Evolutionary conservation across 2,329 filamentous ascomycete genomes (phyloP), one percentile per base, ranked within the genome.

Genomic region (Curvularia sp.): DNA sequence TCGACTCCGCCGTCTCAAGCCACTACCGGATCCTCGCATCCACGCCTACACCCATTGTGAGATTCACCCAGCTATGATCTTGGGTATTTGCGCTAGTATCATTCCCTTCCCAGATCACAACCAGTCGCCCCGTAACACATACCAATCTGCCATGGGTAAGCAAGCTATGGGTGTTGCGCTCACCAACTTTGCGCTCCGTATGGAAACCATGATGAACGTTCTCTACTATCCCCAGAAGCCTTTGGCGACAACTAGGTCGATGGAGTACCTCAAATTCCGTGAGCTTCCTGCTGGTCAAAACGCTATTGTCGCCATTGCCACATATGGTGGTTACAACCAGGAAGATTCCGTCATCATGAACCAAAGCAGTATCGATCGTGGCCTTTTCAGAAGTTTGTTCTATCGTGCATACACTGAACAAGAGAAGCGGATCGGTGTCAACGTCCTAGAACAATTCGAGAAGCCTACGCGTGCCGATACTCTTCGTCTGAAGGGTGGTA

Each of bases 281-380:
- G 95, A 99, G 78, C 83, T 99, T 58, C 95, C 95, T 18, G 95
- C 95, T 15, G 95, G 95, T 2, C 95, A 99, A 77, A 99, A 99
- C 73, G 95, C 95, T 20, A 99, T 99, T 70, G 95, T 99, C 12
- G 96, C 95, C 41, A 99, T 99, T 79, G 89, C 93, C 59, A 96
- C 91, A 77, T 99, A 99, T 80, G 97, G 93, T 54, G 95, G 95
- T 60, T 99, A 99, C 83, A 99, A 99, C 79, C 96, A 99, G 78
- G 95, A 99, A 92, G 95, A 99, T 88, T 99, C 95, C 67, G 94
- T 99, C 67, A 97, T 99, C 72, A 98, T 99, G 95, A 99, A 99
- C 79, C 95, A 99, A 82, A 97, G 93, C 81, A 97, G 93, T 79
- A 98, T 99, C 72, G 95, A 99, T 78, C 91, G 95, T 73, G 95